Base-by-base conservation (phyloP, 129 eudicot genomes). In the Centaurea solstitialis region DNA sequence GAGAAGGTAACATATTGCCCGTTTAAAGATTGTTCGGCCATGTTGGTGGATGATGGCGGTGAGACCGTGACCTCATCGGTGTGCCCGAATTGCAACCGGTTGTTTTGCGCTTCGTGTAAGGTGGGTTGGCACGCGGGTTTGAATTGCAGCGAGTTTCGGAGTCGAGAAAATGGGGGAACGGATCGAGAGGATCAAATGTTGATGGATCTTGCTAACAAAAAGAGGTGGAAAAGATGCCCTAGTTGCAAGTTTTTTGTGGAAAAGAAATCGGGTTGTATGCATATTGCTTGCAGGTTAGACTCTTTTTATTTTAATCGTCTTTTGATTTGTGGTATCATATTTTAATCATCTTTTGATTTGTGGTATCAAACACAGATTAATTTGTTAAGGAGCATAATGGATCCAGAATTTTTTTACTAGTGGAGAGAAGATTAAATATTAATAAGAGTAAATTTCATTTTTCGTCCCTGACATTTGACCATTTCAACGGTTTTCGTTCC, bases 1-100 rank as follows among this genome's bases (percentile, higher is more conserved):
- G 71, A 80, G 30, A 80, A 85, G 11, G 39, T 80, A 57, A 57
- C 22, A 7, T 75, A 85, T 37, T 85, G 85, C n/a, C 88, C 88
- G 1, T 85, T 47, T 23, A 45, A 76, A 47, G 85, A 75, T 70
- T 85, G 85, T 21, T 69, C 81, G 0, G 85, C 70, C 0, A 15
- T 85, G 84, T 64, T 85, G 50, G 82, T 71, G 28, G 76, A 80
- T 65, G 85, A 80, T 76, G 79, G 79, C 5, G 43, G 33, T 2
- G 79, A 71, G 18, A 53, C 12, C 1, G 70, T 80, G 79, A 69
- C 73, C 0, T 30, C 18, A 4, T 74, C 82, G 0, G 85, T 74
- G 53, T 87, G 90, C 47, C 87, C 86, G 3, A 70, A 57, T 22
- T 83, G 90, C 37, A 41, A 70, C 18, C 78, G 77, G 23, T 17